Conservation (phyloP, 352 stramenopile species). For the Aphanomyces cochlioides region DNA sequence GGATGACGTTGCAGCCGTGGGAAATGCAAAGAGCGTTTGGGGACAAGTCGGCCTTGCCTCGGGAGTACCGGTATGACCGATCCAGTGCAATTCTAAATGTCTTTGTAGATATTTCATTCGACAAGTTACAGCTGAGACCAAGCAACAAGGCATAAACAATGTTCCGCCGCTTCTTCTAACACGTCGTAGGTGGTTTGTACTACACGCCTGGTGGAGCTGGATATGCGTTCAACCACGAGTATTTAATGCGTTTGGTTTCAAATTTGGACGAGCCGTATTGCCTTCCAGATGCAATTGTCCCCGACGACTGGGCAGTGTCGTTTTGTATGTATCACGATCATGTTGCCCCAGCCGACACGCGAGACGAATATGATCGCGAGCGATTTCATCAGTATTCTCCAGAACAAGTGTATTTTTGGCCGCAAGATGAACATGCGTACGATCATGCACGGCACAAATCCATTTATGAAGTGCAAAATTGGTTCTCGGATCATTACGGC, state of each 20-base stretch:
- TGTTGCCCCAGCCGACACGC: constrained; percentile 59
- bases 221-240: constrained; percentile 81
- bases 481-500: constrained; percentile 79
- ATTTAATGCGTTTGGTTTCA: constrained; percentile 56
- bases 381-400: constrained; percentile 84
- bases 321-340: constrained; percentile 79
- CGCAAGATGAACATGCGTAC: constrained; percentile 61
- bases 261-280: constrained; percentile 71
- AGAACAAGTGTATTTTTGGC: constrained; percentile 57
- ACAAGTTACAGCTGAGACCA: constrained; percentile 46
- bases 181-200: constrained; percentile 46
- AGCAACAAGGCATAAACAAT: constrained; percentile 31
- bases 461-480: constrained; percentile 83
- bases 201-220: constrained; percentile 83
- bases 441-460: constrained; percentile 65
- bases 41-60: constrained; percentile 3
- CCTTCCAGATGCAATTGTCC: constrained; percentile 60
- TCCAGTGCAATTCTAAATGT: too few relatives aligned
- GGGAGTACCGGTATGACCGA: neutral
- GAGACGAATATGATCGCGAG: constrained; percentile 61
- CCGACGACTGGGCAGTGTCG: constrained; percentile 82
- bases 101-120: constrained; percentile 16
- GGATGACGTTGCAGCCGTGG: constrained; percentile 78
- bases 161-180: neutral
- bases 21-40: constrained; percentile 13